Evolutionary conservation across 2,329 filamentous ascomycete species (phyloP), one percentile per base, ranked within the genome.

Genomic region (Colletotrichum sp.): DNA sequence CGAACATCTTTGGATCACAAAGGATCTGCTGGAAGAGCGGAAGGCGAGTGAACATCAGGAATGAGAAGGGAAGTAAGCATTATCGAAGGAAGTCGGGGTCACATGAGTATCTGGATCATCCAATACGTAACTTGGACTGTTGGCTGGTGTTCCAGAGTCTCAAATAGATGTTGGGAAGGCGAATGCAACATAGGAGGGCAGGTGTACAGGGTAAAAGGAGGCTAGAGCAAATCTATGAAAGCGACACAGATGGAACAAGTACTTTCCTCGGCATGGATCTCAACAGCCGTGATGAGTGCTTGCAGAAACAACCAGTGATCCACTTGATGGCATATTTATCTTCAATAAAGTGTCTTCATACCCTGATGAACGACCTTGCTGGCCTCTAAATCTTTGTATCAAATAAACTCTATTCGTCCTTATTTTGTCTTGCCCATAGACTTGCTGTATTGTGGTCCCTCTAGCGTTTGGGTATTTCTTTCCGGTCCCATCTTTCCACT

Each of bases 91-190:
- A 34, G 13, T 15, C 13, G 32, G 13, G 32, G 32, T 15, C 32
- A 34, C 32, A 34, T 15, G 4, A 34, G 32, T 34, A 34, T 15
- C 34, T 36, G 34, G 34, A 15, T 36, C 34, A 36, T 36, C 13
- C 34, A 36, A 8, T 15, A 8, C 34, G 13, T 36, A 36, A 16
- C 6, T 44, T 44, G 39, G 16, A 10, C 3, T 44, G 16, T 44
- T 44, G 8, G 5, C 0, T 44, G 36, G 16, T 16, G 36, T 16
- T 44, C 8, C 8, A 0, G 16, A 44, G 16, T 44, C 36, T 44
- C 36, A 9, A 0, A 44, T 0, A n/a, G 39, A 18, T 3, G 3
- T 8, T 9, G 0, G 8, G 39, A 44, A 44, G 39, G 5, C 16
- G 39, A 18, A 44, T 18, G 8, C 39, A 44, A 44, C 39, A 1